These are phyloP conservation scores for Phytophthora parvispora DNA, from an alignment of 352 stramenopile genomes.

Conservation along the genomic window DNA sequence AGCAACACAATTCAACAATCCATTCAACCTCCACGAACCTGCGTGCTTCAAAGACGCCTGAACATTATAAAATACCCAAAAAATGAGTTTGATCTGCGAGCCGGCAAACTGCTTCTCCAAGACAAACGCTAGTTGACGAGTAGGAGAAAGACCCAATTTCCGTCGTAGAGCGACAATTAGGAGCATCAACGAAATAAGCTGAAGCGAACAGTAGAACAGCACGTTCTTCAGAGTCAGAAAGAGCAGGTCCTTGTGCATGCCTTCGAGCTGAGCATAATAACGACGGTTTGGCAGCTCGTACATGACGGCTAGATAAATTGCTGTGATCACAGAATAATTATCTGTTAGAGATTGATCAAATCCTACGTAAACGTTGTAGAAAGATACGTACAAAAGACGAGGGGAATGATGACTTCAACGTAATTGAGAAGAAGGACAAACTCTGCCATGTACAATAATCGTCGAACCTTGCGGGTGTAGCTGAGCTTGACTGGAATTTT, in stretches of 20 bases:
- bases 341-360: too few species aligned
- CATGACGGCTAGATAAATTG: background rate
- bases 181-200: background rate
- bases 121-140: background rate
- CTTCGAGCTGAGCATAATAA: background rate
- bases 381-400: slow-evolving; percentile 1
- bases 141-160: background rate
- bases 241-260: background rate
- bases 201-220: background rate
- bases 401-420: background rate
- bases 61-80: background rate
- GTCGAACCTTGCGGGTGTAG: too few species aligned
- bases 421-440: too few species aligned
- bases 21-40: too few species aligned
- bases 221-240: background rate
- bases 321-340: background rate
- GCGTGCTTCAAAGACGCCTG: too few species aligned
- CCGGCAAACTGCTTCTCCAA: background rate
- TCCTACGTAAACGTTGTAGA: too few species aligned
- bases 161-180: background rate
- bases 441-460: too few species aligned
- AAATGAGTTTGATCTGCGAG: background rate
- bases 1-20: too few species aligned
- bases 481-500: too few species aligned
- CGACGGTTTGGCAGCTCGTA: background rate